Conservation (phyloP, 2,329 filamentous ascomycete species). For the Chrysoporthe cubensis region DNA sequence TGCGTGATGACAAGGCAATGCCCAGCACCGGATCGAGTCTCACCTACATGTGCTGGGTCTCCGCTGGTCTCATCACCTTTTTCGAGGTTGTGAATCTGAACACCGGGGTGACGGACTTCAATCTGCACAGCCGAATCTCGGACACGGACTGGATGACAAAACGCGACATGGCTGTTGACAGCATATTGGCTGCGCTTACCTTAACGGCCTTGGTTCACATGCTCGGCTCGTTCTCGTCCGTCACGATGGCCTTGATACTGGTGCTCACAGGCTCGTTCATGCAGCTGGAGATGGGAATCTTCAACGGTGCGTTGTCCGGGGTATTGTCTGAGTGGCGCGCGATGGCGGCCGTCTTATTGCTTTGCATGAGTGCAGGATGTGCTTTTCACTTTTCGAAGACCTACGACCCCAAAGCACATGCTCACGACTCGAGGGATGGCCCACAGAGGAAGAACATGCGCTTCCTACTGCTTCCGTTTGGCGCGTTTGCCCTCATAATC, state of each 20-base stretch:
- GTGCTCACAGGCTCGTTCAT: neutral
- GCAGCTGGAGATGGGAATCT: neutral
- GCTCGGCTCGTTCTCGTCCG: neutral
- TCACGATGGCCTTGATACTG: neutral
- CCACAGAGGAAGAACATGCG: neutral
- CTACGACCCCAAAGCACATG: neutral
- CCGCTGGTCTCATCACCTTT: neutral
- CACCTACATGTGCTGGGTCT: slow-evolving; percentile 1
- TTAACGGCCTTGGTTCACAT: neutral
- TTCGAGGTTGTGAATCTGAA: neutral
- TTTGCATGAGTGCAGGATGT: neutral
- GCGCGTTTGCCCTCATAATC: neutral
- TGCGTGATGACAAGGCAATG: slow-evolving; percentile 3
- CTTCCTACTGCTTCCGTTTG: neutral
- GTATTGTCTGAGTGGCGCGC: neutral
- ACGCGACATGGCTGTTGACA: neutral
- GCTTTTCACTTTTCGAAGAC: neutral
- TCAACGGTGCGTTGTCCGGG: neutral
- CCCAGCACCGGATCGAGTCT: slow-evolving; percentile 3
- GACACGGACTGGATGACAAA: neutral
- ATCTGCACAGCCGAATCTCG: neutral
- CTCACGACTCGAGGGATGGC: neutral
- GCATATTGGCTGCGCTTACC: neutral
- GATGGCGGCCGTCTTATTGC: neutral
- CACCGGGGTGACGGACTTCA: neutral